Conservation (phyloP, 2,329 filamentous ascomycete species). For the Tolypocladium album region DNA sequence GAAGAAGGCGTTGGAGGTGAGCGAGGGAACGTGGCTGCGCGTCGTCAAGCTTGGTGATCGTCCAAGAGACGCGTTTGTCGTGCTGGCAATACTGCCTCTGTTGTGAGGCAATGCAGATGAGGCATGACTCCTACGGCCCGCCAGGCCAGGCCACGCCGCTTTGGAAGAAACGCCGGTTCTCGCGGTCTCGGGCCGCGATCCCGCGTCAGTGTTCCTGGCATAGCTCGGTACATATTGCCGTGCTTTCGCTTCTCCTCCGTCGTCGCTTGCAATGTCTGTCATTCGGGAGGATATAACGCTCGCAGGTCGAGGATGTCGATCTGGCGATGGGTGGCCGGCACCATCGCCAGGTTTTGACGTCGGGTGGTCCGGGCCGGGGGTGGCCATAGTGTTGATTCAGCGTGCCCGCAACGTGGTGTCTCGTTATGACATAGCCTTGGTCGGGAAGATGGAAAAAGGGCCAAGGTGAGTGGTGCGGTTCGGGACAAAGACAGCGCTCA, state of each 20-base stretch:
- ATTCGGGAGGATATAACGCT: slow-evolving; percentile 64
- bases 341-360: slow-evolving; percentile 26
- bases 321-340: slow-evolving; percentile 25
- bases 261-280: slow-evolving; percentile 52
- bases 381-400: slow-evolving; percentile 22
- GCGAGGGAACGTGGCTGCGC: slow-evolving; percentile 78
- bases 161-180: slow-evolving; percentile 32
- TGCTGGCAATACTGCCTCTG: slow-evolving; percentile 29
- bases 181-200: slow-evolving; percentile 44
- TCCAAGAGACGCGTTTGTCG: slow-evolving; percentile 42
- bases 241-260: slow-evolving; percentile 33
- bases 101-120: slow-evolving; percentile 32
- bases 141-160: slow-evolving; percentile 41
- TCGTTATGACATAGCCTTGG: slow-evolving; percentile 9
- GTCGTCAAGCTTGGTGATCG: slow-evolving; percentile 50
- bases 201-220: slow-evolving; percentile 27
- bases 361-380: slow-evolving; percentile 22
- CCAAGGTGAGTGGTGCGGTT: neutral
- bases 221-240: slow-evolving; percentile 14
- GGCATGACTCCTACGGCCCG: slow-evolving; percentile 40
- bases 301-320: slow-evolving; percentile 37
- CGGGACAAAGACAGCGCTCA: neutral
- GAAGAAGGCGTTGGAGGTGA: slow-evolving; percentile 87
- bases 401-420: slow-evolving; percentile 1
- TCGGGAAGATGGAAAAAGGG: neutral